Base-by-base conservation (phyloP, 2,329 filamentous ascomycete species). In the Talaromyces sp. region DNA sequence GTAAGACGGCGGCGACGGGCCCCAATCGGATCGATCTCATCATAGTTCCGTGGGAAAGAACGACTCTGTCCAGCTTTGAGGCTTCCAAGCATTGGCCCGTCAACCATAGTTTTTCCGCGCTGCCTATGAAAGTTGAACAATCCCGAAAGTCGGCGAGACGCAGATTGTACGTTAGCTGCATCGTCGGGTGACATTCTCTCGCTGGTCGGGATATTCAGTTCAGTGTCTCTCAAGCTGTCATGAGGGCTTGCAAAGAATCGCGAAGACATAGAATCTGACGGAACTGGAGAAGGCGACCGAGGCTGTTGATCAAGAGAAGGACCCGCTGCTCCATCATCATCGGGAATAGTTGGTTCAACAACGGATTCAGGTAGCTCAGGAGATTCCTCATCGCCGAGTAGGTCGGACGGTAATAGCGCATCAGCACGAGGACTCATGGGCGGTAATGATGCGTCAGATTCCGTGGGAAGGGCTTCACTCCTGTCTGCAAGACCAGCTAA, bases 361-460 rank as follows among this genome's bases (percentile, higher is more conserved):
- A 73, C 65, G 14, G 73, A 70, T 9, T 72, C 69, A 6, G 75
- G 74, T 45, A 77, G 71, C 59, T 78, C 76, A 7, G 75, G 71
- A 11, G 77, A 77, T 58, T 80, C 78, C 66, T 87, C 85, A 70
- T 87, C 84, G 3, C 84, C 84, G 59, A 87, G 82, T 13, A 89
- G 78, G 70, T 86, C 86, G 1, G 86, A 86, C 3, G 87, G 87
- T 7, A 89, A 75, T 22, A 89, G 74, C 31, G 85, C 83, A 67
- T 86, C 86, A 16, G 86, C 87, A 22, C 85, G 83, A 2, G 87
- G 87, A 70, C 86, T 88, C 86, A 89, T 89, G 13, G 85, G 85
- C 10, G 84, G 85, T 33, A 84, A 84, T 65, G 86, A 72, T 22
- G 77, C 76, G 50, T 88, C 86, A 3, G 82, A 75, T 33, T 89